phyloP scores from a whole-genome alignment of 2,329 filamentous ascomycete genomes.

The Cadophora sp. region DNA sequence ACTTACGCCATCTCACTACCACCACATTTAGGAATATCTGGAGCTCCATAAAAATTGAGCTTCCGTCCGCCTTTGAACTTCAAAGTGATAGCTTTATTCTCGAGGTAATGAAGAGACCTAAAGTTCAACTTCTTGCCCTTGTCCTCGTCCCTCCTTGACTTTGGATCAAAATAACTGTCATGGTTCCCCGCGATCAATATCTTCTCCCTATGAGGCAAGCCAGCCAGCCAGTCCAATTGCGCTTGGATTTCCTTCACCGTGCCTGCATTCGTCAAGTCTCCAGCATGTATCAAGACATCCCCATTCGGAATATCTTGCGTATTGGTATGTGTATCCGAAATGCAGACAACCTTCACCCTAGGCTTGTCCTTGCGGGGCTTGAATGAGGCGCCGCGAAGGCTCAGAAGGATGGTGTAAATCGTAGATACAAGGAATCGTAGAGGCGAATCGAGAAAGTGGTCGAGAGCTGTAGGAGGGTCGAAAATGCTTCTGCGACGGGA shows the following conservation, averaged over 20 bases:
- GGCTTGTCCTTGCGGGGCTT: conserved; percentile 59
- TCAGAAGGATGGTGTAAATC: conserved; percentile 68
- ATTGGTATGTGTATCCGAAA: conserved; percentile 86
- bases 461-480: conserved; percentile 54
- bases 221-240: conserved; percentile 83
- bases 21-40: conserved; percentile 81
- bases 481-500: conserved; percentile 39
- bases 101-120: conserved; percentile 75
- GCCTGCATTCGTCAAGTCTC: conserved; percentile 81
- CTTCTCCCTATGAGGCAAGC: conserved; percentile 79
- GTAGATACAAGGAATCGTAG: conserved; percentile 67
- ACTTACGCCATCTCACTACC: conserved; percentile 67
- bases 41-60: conserved; percentile 79
- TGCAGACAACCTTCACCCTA: conserved; percentile 79
- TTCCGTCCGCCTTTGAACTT: conserved; percentile 64
- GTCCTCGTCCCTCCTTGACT: conserved; percentile 64
- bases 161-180: conserved; percentile 81
- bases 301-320: conserved; percentile 72
- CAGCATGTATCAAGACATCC: conserved; percentile 88
- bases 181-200: conserved; percentile 88
- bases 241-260: conserved; percentile 75
- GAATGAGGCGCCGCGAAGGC: conserved; percentile 71
- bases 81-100: conserved; percentile 70
- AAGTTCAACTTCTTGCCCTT: conserved; percentile 65
- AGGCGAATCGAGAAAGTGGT: conserved; percentile 72